A percentile compares a stretch with the other conserved stretches of the same genome.
Evolutionary conservation across 345 rosid genomes (phyloP).

Genomic region (Xanthoceras sorbifolium): DNA sequence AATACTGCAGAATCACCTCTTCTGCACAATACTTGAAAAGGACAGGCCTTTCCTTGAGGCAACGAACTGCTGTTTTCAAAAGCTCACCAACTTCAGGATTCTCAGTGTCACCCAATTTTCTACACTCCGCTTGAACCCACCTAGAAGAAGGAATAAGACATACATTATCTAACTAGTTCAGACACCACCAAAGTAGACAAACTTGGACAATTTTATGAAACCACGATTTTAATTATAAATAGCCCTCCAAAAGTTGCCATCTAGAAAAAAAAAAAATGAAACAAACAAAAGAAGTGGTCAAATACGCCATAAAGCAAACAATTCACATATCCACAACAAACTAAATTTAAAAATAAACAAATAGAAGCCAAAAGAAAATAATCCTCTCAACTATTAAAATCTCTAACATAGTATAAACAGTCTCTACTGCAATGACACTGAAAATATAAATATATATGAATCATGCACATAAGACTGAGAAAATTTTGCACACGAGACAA

Average conservation of each 20-base stretch:
- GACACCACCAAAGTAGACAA: neutral
- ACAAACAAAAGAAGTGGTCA: neutral
- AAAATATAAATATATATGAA: neutral
- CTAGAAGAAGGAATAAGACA: slow-evolving; percentile 39
- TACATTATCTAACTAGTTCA: neutral
- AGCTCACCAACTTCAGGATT: slow-evolving; percentile 92
- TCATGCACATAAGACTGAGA: neutral
- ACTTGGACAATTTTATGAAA: neutral
- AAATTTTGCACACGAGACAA: neutral
- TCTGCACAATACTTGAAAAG: slow-evolving; percentile 99
- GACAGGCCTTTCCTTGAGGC: slow-evolving; percentile 93
- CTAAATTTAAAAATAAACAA: neutral
- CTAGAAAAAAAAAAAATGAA: neutral
- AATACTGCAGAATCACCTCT: slow-evolving; percentile 62
- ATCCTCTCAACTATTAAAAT: neutral
- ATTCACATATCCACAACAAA: neutral
- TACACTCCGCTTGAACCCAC: slow-evolving; percentile 99
- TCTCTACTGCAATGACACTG: neutral
- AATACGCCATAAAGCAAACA: too few species aligned
- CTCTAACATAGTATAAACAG: neutral
- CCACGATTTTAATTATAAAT: neutral
- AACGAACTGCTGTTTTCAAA: slow-evolving; percentile 75
- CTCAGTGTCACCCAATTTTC: slow-evolving; percentile 90
- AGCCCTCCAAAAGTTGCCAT: neutral
- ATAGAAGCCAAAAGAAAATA: neutral